Percentiles rank a stretch among this genome's conserved stretches.
Conservation (phyloP, 495 filamentous ascomycete genomes). For the Aspergillus diversus region DNA sequence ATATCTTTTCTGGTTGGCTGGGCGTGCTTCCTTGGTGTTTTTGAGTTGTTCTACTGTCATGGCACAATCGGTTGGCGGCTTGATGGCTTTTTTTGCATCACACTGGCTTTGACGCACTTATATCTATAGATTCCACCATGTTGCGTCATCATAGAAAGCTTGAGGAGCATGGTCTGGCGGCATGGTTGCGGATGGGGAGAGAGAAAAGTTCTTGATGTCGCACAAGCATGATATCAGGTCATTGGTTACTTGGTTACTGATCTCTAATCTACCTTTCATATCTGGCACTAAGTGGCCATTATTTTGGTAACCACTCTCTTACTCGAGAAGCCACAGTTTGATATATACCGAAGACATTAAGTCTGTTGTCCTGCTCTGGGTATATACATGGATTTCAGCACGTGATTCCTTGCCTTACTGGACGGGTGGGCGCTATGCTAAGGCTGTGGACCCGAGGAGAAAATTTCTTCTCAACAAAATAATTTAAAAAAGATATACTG, state of each 20-base stretch:
- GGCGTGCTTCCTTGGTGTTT: constrained; percentile 26
- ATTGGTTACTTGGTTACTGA: constrained; percentile 20
- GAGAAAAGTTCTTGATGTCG: constrained; percentile 27
- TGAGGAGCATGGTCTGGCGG: constrained; percentile 24
- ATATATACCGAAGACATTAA: background rate
- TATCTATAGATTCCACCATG: constrained; percentile 30
- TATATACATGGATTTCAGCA: background rate
- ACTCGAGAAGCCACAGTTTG: constrained; percentile 9
- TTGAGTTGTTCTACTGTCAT: constrained; percentile 25
- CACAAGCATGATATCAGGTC: constrained; percentile 21
- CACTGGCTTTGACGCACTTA: constrained; percentile 23
- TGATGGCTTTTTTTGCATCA: constrained; percentile 29
- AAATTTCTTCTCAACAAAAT: background rate
- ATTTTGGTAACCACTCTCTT: background rate
- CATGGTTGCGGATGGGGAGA: constrained; percentile 23
- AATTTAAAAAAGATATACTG: background rate
- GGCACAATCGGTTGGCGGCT: constrained; percentile 27
- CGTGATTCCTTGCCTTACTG: background rate
- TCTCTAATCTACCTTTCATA: constrained; percentile 5
- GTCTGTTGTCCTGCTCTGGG: background rate
- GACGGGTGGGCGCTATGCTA: too few relatives aligned
- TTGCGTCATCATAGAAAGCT: constrained; percentile 31
- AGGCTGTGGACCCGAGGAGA: background rate
- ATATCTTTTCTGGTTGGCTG: constrained; percentile 24
- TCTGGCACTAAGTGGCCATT: constrained; percentile 5